These are phyloP conservation scores for Quercus dentata DNA, from an alignment of 306 rosid species.

Conservation along the genomic window DNA sequence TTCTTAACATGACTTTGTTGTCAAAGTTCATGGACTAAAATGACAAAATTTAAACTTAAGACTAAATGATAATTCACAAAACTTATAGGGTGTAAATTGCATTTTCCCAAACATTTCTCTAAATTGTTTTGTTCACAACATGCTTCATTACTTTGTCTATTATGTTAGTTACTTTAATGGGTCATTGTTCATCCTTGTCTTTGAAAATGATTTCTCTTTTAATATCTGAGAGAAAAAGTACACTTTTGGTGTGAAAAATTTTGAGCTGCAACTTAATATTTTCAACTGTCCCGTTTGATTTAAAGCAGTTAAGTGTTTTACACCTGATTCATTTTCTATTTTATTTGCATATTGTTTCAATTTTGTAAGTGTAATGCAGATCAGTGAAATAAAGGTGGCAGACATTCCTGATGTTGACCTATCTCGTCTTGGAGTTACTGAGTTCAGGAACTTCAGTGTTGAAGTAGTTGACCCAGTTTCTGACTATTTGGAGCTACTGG, in stretches of 20 bases:
- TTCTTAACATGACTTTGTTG: too few species aligned
- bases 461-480: conserved; percentile 93
- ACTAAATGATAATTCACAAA: too few species aligned
- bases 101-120: neutral
- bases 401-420: conserved; percentile 90
- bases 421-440: conserved; percentile 65
- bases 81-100: too few species aligned
- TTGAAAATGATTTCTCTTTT: neutral
- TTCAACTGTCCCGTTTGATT: neutral
- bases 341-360: conserved; percentile 14
- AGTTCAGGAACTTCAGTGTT: conserved; percentile 70
- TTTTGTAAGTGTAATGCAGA: conserved; percentile 48
- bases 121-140: neutral
- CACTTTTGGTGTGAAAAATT: too few species aligned
- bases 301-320: neutral
- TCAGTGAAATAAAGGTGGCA: conserved; percentile 74
- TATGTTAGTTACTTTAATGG: neutral
- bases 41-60: too few species aligned
- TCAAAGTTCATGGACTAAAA: too few species aligned
- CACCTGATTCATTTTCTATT: neutral
- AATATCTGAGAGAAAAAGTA: neutral
- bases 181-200: neutral
- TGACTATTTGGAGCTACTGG: conserved; percentile 86
- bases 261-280: neutral
- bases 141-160: neutral